Base-by-base conservation (phyloP, 352 stramenopile species). In the Pythium chondricola region DNA sequence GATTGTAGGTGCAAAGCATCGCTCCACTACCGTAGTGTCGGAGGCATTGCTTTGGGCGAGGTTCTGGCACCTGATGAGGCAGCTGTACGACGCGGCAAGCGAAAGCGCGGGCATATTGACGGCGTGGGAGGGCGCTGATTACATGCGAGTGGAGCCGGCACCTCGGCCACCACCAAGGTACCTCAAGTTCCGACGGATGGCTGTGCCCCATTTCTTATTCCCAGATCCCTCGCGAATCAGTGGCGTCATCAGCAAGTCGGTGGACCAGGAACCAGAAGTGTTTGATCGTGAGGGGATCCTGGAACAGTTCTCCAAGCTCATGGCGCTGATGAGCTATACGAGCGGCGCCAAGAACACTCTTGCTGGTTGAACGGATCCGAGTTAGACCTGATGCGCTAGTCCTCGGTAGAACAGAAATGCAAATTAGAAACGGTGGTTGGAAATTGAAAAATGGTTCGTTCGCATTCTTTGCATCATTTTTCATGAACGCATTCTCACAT, bases 11-110 rank as follows among this genome's bases (percentile, higher is more conserved):
- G 27, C 36, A 29, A 41, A 25, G 2, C 22, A 29, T 16, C 24
- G 27, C 22, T 35, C 36, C 4, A 30, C 69, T 0, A 46, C 53
- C 45, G 58, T 59, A 0, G 70, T 87, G 17, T 87, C 78, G 0
- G 78, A 81, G 26, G 67, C 73, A 24, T 52, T 88, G 10, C 61
- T 89, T 2, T 92, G 78, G 81, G 79, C 71, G 11, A 65, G 81
- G 3, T 92, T 86, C 17, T 92, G 81, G 81, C 74, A 92, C 30
- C 58, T 92, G 26, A 92, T 88, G 78, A 71, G 72, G 2, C 81
- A 92, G 56, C 38, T 88, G 24, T 66, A 85, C 39, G 81, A 92
- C 26, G 81, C 81, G 1, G 67, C 65, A 21, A 64, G 69, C 3
- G 71, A 89, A 43, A 85, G 74, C 27, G 69, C 81, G 20, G 77